These are phyloP conservation scores for Arthrinium phaeospermum DNA, from an alignment of 2,329 filamentous ascomycete species.

Conservation along the genomic window DNA sequence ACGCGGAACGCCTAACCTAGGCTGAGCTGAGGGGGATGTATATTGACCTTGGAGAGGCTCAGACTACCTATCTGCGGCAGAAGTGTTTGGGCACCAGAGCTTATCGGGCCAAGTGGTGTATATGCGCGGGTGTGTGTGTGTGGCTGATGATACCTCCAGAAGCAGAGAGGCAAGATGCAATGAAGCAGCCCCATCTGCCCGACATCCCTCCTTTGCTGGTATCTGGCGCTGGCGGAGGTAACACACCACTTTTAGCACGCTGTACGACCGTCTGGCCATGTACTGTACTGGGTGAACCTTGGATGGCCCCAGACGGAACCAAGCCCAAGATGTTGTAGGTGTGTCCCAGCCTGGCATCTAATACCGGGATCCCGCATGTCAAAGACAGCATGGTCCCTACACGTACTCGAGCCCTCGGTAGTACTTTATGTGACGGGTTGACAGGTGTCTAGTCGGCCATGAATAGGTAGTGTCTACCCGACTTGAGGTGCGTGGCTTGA, in stretches of 20 bases:
- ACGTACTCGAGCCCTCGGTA: neutral
- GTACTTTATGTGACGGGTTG: neutral
- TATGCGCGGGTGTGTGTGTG: neutral
- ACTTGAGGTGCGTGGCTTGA: neutral
- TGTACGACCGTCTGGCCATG: neutral
- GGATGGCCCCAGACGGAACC: neutral
- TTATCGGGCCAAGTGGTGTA: neutral
- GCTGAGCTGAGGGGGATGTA: neutral
- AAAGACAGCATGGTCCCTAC: neutral
- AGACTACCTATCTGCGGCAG: neutral
- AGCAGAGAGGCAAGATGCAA: neutral
- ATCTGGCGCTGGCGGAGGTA: neutral
- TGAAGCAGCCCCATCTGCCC: neutral
- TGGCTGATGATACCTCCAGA: neutral
- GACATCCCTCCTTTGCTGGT: neutral
- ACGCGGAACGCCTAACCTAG: neutral
- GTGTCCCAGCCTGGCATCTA: constrained; percentile 14
- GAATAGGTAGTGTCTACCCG: neutral
- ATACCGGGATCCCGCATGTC: constrained; percentile 13
- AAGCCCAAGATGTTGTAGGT: constrained; percentile 12
- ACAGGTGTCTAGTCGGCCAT: constrained; percentile 1
- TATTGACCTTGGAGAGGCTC: neutral
- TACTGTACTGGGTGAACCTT: neutral
- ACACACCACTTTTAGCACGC: neutral
- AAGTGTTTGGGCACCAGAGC: neutral